Evolutionary conservation across 345 rosid species (phyloP).

Genomic region (Syzygium aqueum): DNA sequence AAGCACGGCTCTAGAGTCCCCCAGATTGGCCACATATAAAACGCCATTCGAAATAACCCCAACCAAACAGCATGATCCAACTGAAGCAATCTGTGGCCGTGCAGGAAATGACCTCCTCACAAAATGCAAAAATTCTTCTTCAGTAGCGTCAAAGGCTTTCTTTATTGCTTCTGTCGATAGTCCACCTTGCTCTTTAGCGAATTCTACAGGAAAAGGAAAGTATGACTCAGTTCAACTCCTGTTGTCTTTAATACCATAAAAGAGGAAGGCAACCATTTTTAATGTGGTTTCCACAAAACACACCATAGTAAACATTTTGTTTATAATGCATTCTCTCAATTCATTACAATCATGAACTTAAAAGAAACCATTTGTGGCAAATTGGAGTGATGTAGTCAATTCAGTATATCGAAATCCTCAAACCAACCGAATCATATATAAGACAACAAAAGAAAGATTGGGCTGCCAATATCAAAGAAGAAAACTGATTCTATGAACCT

Average conservation of each 20-base stretch:
- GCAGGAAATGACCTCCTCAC: slow-evolving; percentile 56
- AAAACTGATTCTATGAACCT: neutral
- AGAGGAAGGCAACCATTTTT: neutral
- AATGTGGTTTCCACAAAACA: neutral
- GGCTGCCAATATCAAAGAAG: neutral
- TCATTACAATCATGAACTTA: neutral
- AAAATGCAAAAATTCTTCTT: slow-evolving; percentile 74
- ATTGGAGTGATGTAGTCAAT: neutral
- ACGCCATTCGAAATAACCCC: slow-evolving; percentile 74
- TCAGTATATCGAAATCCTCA: neutral
- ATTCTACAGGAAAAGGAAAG: slow-evolving; percentile 33
- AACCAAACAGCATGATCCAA: slow-evolving; percentile 91
- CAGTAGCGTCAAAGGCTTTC: slow-evolving; percentile 82
- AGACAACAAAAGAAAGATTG: neutral
- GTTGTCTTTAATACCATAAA: neutral
- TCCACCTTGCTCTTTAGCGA: slow-evolving; percentile 74
- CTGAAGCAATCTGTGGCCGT: slow-evolving; percentile 84
- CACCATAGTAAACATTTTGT: neutral
- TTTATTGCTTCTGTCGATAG: slow-evolving; percentile 70
- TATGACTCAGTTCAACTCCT: neutral
- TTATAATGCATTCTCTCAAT: neutral
- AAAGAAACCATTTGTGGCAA: neutral
- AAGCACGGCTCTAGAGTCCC: slow-evolving; percentile 94
- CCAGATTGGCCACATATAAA: slow-evolving; percentile 84
- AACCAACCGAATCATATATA: neutral